A percentile compares a stretch with the other conserved stretches of the same genome.
Conservation (phyloP, 2,329 filamentous ascomycete genomes). For the Calonectria pauciramosa region DNA sequence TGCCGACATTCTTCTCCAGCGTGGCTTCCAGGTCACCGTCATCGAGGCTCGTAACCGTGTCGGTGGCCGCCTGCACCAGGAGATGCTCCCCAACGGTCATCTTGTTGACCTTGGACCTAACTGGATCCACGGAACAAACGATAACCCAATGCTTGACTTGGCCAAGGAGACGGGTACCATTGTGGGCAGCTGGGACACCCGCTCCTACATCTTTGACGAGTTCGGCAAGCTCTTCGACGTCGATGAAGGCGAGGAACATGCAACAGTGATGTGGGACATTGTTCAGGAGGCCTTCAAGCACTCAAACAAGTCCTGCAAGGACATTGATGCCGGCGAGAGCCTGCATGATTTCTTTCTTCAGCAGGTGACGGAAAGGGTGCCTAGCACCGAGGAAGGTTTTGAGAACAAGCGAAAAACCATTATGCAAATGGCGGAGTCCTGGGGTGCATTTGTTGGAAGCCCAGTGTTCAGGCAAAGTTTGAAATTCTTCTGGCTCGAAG, state of each 20-base stretch:
- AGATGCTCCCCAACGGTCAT: slow-evolving; percentile 61
- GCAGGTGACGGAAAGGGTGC: slow-evolving; percentile 61
- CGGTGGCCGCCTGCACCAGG: slow-evolving; percentile 74
- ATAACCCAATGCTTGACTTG: slow-evolving; percentile 79
- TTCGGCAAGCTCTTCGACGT: slow-evolving; percentile 64
- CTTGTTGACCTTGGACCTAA: slow-evolving; percentile 78
- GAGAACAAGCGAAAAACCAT: slow-evolving; percentile 58
- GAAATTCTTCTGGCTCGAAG: slow-evolving; percentile 84
- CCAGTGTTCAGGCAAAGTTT: slow-evolving; percentile 75
- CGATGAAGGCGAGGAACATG: slow-evolving; percentile 61
- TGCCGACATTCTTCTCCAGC: slow-evolving; percentile 74
- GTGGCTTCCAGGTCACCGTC: slow-evolving; percentile 77
- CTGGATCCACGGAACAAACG: slow-evolving; percentile 82
- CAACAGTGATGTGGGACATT: slow-evolving; percentile 75
- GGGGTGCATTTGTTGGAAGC: slow-evolving; percentile 80
- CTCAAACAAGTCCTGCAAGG: slow-evolving; percentile 69
- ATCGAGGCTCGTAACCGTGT: slow-evolving; percentile 77
- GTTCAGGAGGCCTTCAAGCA: slow-evolving; percentile 77
- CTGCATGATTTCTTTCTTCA: slow-evolving; percentile 67
- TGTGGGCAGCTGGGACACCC: slow-evolving; percentile 63
- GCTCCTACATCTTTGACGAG: slow-evolving; percentile 69
- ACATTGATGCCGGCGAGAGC: slow-evolving; percentile 62
- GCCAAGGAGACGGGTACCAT: slow-evolving; percentile 72
- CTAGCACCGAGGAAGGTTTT: slow-evolving; percentile 57
- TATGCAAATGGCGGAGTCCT: slow-evolving; percentile 71